Evolutionary conservation across 768 basidiomycete species (phyloP), one percentile per base, ranked within the genome.

Genomic region (Russula foetens): DNA sequence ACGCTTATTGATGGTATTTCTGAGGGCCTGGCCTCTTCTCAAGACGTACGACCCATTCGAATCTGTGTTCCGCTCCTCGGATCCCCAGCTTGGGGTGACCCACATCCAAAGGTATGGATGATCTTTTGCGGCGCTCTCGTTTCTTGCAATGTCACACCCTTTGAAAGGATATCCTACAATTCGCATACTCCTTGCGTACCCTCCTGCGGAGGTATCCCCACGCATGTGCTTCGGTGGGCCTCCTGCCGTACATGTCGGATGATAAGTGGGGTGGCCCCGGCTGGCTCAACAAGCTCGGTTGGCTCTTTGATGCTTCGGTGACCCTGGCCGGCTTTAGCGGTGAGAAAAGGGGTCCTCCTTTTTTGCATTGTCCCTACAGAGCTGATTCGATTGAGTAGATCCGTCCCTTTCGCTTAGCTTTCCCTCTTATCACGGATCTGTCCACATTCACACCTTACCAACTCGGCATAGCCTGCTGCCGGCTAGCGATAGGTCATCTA

Each of bases 401-500:
- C 89, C 92, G n/a, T 80, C 84, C 15, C 76, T 97, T 24, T 75
- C 81, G 8, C 73, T 79, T 2, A 75, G 83, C 50, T 98, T 95
- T 72, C 88, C 93, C 33, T 81, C 84, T 11, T 86, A 94, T 69
- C 90, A 96, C 71, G 97, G 97, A 12, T 75, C 96, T 53, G 77
- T 98, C 21, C 82, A 84, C 49, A 81, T 95, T 29, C 85, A 88
- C 65, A 76, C 81, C 5, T 77, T 96, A 23, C 94, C 97, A 3
- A 77, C 84, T 5, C 83, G 84, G 0, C 83, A 85, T 57, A 83
- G 85, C 26, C 78, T 94, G 43, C 75, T 88, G 28, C 78, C 95
- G 0, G 83, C 90, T 0, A 92, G 92, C 59, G 87, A 93, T 66
- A 86, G 82, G 66, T 84, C 84, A 63, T 98, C 95, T 6, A 79